Percentiles rank a stretch among this genome's conserved stretches.
Conservation (phyloP, 768 basidiomycete species). For the Pleurotus tuber-regium region DNA sequence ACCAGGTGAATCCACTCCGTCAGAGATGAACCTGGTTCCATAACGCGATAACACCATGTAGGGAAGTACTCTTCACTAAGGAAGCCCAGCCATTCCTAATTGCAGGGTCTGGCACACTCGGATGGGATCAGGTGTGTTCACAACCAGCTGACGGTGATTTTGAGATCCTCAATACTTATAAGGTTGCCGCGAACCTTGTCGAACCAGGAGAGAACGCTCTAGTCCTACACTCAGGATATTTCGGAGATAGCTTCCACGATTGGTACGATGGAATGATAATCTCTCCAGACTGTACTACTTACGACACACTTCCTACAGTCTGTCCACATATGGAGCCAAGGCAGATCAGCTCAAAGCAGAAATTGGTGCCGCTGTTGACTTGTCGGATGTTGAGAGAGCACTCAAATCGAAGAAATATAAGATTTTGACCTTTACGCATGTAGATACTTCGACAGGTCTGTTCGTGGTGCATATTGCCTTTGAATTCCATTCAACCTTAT, state of each 20-base stretch:
- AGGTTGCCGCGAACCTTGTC: constrained; percentile 92
- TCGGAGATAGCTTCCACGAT: constrained; percentile 87
- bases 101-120: constrained; percentile 92
- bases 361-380: constrained; percentile 72
- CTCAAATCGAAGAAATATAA: constrained; percentile 83
- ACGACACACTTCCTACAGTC: too few relatives aligned
- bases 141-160: not conserved
- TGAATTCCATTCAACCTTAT: not conserved
- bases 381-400: constrained; percentile 60
- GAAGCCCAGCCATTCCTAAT: constrained; percentile 89
- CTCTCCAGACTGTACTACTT: too few relatives aligned
- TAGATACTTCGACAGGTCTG: constrained; percentile 83
- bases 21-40: not conserved
- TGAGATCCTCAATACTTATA: constrained; percentile 6
- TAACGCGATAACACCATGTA: constrained; percentile 22
- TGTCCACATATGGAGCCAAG: constrained; percentile 85
- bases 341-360: constrained; percentile 83
- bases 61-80: constrained; percentile 76
- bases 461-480: too few relatives aligned
- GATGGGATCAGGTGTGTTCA: constrained; percentile 83
- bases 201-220: constrained; percentile 76
- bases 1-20: constrained; percentile 46
- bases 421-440: constrained; percentile 90
- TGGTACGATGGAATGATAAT: too few relatives aligned
- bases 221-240: constrained; percentile 90